Conservation (phyloP, 805 yeast species). For the Maudiozyma pseudohumilis region DNA sequence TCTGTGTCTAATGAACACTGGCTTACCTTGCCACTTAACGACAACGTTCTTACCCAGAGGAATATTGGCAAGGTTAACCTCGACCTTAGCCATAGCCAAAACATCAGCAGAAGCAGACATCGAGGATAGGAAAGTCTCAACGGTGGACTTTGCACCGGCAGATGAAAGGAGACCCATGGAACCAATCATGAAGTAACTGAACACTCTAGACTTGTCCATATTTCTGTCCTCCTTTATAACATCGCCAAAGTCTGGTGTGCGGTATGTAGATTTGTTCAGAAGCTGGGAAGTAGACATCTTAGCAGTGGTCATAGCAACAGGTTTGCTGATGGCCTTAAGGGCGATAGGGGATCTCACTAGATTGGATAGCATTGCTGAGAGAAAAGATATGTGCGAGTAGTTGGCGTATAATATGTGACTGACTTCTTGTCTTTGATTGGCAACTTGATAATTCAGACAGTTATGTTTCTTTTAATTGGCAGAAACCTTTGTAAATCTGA, state of each 20-base stretch:
- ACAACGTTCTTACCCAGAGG: slow-evolving; percentile 98
- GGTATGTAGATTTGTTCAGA: slow-evolving; percentile 59
- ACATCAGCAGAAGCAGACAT: slow-evolving; percentile 99
- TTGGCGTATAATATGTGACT: too few species aligned
- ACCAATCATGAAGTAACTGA: slow-evolving; percentile 96
- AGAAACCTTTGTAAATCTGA: too few species aligned
- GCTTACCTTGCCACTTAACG: slow-evolving; percentile 99
- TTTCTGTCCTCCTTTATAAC: slow-evolving; percentile 64
- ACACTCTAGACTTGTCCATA: slow-evolving; percentile 71
- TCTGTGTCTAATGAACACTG: slow-evolving; percentile 98
- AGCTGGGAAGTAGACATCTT: slow-evolving; percentile 21
- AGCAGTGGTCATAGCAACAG: slow-evolving; percentile 7
- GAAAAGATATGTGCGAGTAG: too few species aligned
- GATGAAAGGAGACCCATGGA: slow-evolving; percentile 84
- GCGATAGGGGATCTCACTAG: slow-evolving; percentile 3
- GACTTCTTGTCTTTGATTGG: too few species aligned
- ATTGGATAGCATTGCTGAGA: slow-evolving; percentile 5
- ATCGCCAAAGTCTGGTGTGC: slow-evolving; percentile 82
- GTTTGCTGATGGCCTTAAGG: slow-evolving; percentile 3
- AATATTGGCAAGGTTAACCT: slow-evolving; percentile 83
- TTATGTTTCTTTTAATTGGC: too few species aligned
- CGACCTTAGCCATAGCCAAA: slow-evolving; percentile 98
- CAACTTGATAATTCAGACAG: too few species aligned
- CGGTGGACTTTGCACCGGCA: slow-evolving; percentile 93
- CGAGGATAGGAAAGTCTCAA: slow-evolving; percentile 81